These are phyloP conservation scores for Clathrus columnatus DNA, from an alignment of 768 basidiomycete genomes.

Conservation along the genomic window DNA sequence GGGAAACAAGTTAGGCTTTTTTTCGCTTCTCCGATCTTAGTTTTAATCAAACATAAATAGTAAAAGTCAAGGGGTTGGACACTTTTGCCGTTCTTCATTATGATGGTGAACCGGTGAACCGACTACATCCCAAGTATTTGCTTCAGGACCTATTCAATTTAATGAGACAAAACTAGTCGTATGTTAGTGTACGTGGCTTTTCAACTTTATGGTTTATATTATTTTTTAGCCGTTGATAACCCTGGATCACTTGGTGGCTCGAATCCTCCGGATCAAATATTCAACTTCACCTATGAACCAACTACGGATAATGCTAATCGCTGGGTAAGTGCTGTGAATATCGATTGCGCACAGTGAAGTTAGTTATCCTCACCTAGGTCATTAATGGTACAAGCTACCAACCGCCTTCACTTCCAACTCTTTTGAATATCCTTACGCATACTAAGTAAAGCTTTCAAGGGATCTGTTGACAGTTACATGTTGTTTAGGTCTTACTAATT, in stretches of 20 bases:
- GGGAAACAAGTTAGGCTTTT: no score
- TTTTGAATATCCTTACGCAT: neutral
- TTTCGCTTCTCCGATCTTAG: no score
- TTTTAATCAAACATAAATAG: no score
- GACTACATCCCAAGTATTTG: slow-evolving; percentile 14
- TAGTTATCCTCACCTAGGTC: neutral
- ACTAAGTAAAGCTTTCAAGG: neutral
- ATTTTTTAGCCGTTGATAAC: slow-evolving; percentile 13
- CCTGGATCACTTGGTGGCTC: slow-evolving; percentile 11
- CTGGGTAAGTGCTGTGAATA: slow-evolving; percentile 1
- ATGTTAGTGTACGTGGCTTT: slow-evolving; percentile 15
- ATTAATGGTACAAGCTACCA: neutral
- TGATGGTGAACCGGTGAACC: neutral
- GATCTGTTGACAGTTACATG: no score
- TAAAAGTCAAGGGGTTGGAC: neutral
- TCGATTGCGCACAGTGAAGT: neutral
- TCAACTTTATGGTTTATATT: slow-evolving; percentile 12
- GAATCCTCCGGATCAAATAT: neutral
- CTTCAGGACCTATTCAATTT: slow-evolving; percentile 19
- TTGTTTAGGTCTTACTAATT: neutral
- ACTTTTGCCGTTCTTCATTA: neutral
- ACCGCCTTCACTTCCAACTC: neutral
- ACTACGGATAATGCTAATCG: neutral
- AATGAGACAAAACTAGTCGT: slow-evolving; percentile 23
- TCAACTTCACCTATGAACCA: slow-evolving; percentile 5